Evolutionary conservation across 1,284 basidiomycete genomes (phyloP).

Genomic region (Microbotryum lychnidis-dioicae): DNA sequence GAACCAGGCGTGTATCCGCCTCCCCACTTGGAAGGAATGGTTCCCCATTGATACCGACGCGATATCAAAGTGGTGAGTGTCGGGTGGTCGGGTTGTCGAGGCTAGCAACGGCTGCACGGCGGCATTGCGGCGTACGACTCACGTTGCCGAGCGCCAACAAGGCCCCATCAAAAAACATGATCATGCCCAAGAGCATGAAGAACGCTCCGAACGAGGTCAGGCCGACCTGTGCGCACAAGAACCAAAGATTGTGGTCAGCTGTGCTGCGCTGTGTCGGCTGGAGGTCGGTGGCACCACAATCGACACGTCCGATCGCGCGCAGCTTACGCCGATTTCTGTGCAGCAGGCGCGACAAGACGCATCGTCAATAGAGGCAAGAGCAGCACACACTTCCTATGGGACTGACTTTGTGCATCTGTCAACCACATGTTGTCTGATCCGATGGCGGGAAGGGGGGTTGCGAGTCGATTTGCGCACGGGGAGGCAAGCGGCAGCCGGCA

Average conservation of each 20-base stretch:
- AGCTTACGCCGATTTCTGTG: slow-evolving; percentile 63
- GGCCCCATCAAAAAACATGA: slow-evolving; percentile 97
- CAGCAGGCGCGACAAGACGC: neutral
- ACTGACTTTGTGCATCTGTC: slow-evolving; percentile 58
- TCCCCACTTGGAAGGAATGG: too few species aligned
- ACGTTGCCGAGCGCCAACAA: slow-evolving; percentile 94
- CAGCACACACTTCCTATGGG: neutral
- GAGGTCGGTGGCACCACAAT: neutral
- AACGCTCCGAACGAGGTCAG: slow-evolving; percentile 93
- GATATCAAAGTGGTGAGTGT: neutral
- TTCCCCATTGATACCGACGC: neutral
- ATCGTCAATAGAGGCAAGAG: neutral
- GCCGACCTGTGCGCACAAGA: slow-evolving; percentile 52
- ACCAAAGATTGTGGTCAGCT: slow-evolving; percentile 15
- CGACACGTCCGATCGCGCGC: neutral
- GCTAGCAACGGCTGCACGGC: neutral
- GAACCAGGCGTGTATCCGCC: too few species aligned
- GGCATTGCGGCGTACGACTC: neutral
- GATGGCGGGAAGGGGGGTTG: neutral
- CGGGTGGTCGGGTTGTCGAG: neutral
- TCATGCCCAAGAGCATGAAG: slow-evolving; percentile 91
- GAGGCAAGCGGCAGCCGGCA: too few species aligned
- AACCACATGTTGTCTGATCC: slow-evolving; percentile 52
- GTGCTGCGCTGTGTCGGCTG: slow-evolving; percentile 33
- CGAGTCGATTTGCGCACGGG: neutral